Conservation (phyloP, 2,329 filamentous ascomycete species). For the Xylariaceae sp. region DNA sequence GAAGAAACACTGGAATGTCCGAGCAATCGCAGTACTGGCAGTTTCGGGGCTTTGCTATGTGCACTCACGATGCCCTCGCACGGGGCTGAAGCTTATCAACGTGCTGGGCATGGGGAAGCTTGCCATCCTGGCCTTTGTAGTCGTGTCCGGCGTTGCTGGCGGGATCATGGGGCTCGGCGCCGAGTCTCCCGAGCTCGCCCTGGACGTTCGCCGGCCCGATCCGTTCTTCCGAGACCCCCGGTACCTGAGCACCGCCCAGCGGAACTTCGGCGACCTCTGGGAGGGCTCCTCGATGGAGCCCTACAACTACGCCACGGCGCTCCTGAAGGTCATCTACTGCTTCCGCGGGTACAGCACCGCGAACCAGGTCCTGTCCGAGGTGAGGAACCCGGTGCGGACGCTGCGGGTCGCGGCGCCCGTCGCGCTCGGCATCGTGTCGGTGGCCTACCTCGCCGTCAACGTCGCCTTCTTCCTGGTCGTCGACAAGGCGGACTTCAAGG, state of each 20-base stretch:
- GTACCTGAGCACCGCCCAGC: conserved; percentile 26
- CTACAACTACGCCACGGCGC: conserved; percentile 38
- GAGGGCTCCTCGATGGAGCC: conserved; percentile 31
- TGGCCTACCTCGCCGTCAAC: conserved; percentile 50
- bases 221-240: conserved; percentile 13
- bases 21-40: conserved; percentile 37
- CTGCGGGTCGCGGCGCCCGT: conserved; percentile 48
- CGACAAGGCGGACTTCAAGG: conserved; percentile 45
- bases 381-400: conserved; percentile 48
- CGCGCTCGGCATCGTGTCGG: conserved; percentile 44
- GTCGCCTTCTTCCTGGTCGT: conserved; percentile 53
- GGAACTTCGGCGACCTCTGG: conserved; percentile 33
- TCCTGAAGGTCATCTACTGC: conserved; percentile 50
- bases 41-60: conserved; percentile 39
- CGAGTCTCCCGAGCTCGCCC: conserved; percentile 6
- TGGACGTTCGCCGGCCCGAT: conserved; percentile 15
- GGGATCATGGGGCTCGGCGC: conserved; percentile 24
- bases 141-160: conserved; percentile 34
- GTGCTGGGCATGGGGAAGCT: conserved; percentile 41
- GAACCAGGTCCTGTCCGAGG: conserved; percentile 50
- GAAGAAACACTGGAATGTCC: conserved; percentile 40
- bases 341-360: conserved; percentile 48
- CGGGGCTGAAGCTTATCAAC: conserved; percentile 41
- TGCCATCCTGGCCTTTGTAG: conserved; percentile 37
- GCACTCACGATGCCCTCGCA: conserved; percentile 37